Evolutionary conservation across 306 rosid species (phyloP), one percentile per base, ranked within the genome.

Genomic region (Dryas alaskensis): DNA sequence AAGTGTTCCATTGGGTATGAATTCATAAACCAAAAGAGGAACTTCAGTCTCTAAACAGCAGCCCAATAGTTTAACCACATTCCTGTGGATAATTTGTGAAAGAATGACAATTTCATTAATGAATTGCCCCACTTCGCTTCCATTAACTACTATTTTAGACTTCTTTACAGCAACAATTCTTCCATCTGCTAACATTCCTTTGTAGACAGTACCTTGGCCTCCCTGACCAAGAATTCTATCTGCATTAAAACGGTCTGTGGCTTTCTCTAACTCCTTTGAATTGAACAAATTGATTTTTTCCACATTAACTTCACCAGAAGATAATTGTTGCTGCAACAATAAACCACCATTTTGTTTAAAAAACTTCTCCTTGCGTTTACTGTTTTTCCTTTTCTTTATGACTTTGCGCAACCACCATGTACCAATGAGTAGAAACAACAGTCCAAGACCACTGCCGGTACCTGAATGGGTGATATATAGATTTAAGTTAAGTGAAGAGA

Each of bases 201-300:
- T n/a, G n/a, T n/a, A n/a, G n/a, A n/a, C n/a, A n/a, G n/a, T n/a
- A n/a, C n/a, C n/a, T n/a, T n/a, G n/a, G 40, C 69, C 77, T 46
- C 78, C 78, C 5, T 62, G 64, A 2, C 78, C 72, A 12, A 74
- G 46, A 70, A 55, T 43, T 55, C 75, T 70, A 16, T 70, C 12
- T 4, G 4, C 54, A 70, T 12, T 70, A 43, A 70, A 70, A 16
- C 5, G 19, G 65, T 70, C 22, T 0, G 75, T 70, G 12, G 75
- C 53, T 19, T 57, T 70, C 52, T 70, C 65, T 22, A 70, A 22
- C 7, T 17, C 65, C 43, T 70, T 57, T 4, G 53, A 17, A 0
- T 17, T 40, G 64, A 70, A 70, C 75, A 57, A 44, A 53, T 53
- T 70, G 12, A 44, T 44, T 7, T 70, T 57, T 9, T 72, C 14